Evolutionary conservation across 2,329 filamentous ascomycete genomes (phyloP), one percentile per base, ranked within the genome.

Genomic region (Aspergillus neoniger): DNA sequence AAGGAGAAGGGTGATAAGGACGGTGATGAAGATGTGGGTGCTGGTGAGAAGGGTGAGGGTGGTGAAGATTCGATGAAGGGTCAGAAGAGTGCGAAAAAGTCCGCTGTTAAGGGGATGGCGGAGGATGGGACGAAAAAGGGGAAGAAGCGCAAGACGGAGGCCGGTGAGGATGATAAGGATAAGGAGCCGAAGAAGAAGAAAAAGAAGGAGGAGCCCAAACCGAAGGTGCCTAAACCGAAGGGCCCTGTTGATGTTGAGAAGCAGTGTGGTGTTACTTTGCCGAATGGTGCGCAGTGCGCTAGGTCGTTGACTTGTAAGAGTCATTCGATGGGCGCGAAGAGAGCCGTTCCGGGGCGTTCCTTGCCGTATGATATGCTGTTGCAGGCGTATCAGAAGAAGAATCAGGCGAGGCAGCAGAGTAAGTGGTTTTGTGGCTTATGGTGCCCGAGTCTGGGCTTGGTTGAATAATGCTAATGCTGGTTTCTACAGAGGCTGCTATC

Each of bases 381-480:
- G 39, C 88, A 90, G 14, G 89, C 90, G 7, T 95, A 95, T 71
- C 91, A 95, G 76, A 97, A 98, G 84, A 98, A 97, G 83, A 99
- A 99, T 70, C 95, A 98, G 76, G 95, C 95, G 21, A 96, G 96
- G 72, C 91, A 96, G 80, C 95, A 98, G 77, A 96, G 91, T 93
- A 83, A 79, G 89, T 84, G 47, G 28, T 44, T 49, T 30, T 19
- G 48, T 15, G 2, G 48, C 32, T 43, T 62, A 21, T 14, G 19
- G 19, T 62, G 17, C 63, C 3, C 50, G 28, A 12, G 8, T 55
- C 12, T 54, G 36, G 36, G 10, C 51, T 61, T 58, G 12, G 63
- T 32, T 59, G 5, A 5, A 44, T 15, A 36, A 38, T 47, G 23
- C 52, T 60, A 55, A 69, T 49, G 57, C 67, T 67, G 65, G 66